Base-by-base conservation (phyloP, 306 rosid species). In the Vigna unguiculata region DNA sequence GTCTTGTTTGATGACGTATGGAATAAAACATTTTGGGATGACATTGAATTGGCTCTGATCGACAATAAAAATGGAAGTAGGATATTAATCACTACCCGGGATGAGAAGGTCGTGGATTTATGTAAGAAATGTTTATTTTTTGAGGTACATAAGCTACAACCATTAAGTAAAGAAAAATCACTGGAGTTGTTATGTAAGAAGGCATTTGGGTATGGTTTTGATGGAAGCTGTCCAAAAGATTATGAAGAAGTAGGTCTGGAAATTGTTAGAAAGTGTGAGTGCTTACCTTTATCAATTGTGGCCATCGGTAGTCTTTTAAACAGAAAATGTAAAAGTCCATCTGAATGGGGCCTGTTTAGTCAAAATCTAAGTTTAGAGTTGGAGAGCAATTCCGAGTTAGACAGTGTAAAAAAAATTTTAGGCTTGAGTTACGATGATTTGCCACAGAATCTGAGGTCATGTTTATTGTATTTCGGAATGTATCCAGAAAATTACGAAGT, bases 1-100 rank as follows among this genome's bases (percentile, higher is more conserved):
- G 2, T 72, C 0, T 15, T 69, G 0, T 78, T 78, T 78, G 82
- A 78, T 70, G 82, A 78, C 28, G 76, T 78, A 2, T 78, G 82
- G 55, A 16, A 3, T 0, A 11, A 9, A 6, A 5, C 0, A 1
- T 72, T 79, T 15, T 79, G 65, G 72, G 57, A 20, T 38, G 49
- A 28, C 7, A 40, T 71, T 62, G 13, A 38, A 49, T 9, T 0
- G 5, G 28, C 41, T 53, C 2, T 53, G 0, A 0, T 3, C 10
- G 48, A 41, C 30, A 7, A 20, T 19, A 20, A 72, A 14, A 41
- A 32, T 2, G 19, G 40, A 53, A 79, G 78, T 41, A 71, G 19
- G 28, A 20, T 79, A 38, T 0, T 79, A 0, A 72, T 72, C 6
- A 79, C 78, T 3, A 63, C 78, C 0, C 72, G 74, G 12, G 6